Evolutionary conservation across 139 green algal species (phyloP).

Genomic region (Chlorella sp.): DNA sequence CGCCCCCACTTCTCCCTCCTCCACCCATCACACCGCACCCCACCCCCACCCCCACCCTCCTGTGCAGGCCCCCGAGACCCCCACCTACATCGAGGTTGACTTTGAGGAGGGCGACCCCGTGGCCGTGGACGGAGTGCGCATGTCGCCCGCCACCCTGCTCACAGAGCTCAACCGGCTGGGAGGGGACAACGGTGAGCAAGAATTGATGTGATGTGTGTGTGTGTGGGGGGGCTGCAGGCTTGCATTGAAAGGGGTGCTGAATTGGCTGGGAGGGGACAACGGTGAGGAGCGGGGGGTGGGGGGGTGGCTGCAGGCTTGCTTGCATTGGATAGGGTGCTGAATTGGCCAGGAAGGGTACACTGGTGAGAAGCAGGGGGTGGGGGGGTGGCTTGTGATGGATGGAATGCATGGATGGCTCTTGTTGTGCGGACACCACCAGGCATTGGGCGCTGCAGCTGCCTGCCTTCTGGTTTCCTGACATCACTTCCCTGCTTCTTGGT

Average conservation of each 20-base stretch:
- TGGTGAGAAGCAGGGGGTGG: background rate
- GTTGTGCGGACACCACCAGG: no score
- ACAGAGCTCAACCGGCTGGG: constrained; percentile 93
- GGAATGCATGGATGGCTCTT: no score
- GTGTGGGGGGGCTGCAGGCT: background rate
- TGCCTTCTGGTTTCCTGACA: no score
- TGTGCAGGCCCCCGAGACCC: constrained; percentile 82
- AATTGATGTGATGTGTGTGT: background rate
- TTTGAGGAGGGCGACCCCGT: constrained; percentile 98
- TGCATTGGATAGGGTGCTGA: no score
- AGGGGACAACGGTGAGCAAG: constrained; percentile 51
- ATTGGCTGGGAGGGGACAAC: no score
- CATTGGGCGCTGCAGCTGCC: no score
- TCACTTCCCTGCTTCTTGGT: no score
- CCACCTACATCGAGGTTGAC: constrained; percentile 95
- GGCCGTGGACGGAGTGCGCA: constrained; percentile 86
- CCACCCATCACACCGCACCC: background rate
- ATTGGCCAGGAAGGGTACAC: no score
- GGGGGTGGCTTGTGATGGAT: no score
- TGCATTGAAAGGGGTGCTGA: no score
- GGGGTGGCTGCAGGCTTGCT: no score
- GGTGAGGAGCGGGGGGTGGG: no score
- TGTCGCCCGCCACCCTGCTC: constrained; percentile 92
- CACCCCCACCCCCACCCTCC: background rate
- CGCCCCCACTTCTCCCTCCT: background rate